phyloP scores from a whole-genome alignment of 1,284 basidiomycete species.

The Tausonia pullulans region DNA sequence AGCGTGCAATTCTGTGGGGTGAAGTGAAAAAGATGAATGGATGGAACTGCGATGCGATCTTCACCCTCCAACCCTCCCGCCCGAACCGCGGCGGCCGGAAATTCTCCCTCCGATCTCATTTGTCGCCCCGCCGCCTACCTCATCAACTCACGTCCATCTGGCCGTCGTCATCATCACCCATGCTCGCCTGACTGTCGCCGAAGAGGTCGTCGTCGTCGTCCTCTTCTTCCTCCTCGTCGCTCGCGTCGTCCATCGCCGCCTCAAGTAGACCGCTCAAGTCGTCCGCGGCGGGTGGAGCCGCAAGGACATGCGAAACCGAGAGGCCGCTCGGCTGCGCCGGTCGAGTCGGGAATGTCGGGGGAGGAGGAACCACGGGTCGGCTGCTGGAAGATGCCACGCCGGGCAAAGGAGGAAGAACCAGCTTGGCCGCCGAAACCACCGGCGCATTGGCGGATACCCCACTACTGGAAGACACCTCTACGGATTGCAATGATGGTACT shows the following conservation, averaged over 20 bases:
- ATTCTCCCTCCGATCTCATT: background rate
- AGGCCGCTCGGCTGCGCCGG: too few relatives aligned
- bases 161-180: slow-evolving; percentile 2
- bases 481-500: background rate
- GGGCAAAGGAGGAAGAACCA: background rate
- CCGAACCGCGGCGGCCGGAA: too few relatives aligned
- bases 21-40: too few relatives aligned
- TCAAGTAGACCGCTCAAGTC: slow-evolving; percentile 1
- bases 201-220: slow-evolving; percentile 10
- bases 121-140: background rate
- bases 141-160: slow-evolving; percentile 4
- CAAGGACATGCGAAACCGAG: background rate
- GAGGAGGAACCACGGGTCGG: background rate
- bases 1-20: too few relatives aligned
- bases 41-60: too few relatives aligned
- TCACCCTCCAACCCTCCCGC: too few relatives aligned
- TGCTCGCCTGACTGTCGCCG: background rate
- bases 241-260: slow-evolving; percentile 1
- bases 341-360: background rate
- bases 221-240: background rate
- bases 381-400: background rate
- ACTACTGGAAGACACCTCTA: background rate
- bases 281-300: background rate
- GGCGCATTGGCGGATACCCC: background rate
- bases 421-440: background rate